Evolutionary conservation across 306 rosid species (phyloP), one percentile per base, ranked within the genome.

Genomic region (Astragalus glycyphyllos): DNA sequence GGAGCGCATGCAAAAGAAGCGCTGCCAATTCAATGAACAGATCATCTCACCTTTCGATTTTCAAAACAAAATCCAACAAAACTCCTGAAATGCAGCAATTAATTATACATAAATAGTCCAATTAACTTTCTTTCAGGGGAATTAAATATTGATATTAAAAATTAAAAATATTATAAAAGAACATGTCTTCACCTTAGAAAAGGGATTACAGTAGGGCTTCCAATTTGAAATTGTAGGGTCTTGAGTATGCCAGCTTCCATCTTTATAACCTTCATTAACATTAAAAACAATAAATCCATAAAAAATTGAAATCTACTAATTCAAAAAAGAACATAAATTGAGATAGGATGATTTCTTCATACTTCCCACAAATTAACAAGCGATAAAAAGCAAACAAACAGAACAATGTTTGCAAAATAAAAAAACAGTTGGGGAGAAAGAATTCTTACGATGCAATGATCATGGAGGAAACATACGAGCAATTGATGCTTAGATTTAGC

Each of bases 401-500:
- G 4, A 15, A 58, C 4, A 73, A 20, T 4, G 29, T 23, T 47
- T 46, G 7, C 4, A 41, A 42, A 77, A 50, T 0, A 5, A 50
- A 17, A 54, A 8, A 0, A n/a, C 8, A 53, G 11, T 8, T 26
- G 7, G 11, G 6, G n/a, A n/a, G n/a, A n/a, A 34, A n/a, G 8
- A 12, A 8, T 4, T 44, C 90, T 86, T 88, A 93, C 97, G 89
- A 86, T 69, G 98, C 98, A 64, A 94, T 69, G 1, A 90, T 81
- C 94, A 94, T 81, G 0, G 97, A 78, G 0, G 98, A 84, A 77
- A 94, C 87, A 4, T 97, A n/a, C 98, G 0, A 94, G 66, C 50
- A 94, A 58, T 49, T 83, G 92, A 67, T 90, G 86, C 50, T 31
- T 84, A 4, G 75, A 74, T 49, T 77, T 78, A 2, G 5, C 7